Evolutionary conservation across 345 rosid genomes (phyloP).

Genomic region (Camelina laxa): DNA sequence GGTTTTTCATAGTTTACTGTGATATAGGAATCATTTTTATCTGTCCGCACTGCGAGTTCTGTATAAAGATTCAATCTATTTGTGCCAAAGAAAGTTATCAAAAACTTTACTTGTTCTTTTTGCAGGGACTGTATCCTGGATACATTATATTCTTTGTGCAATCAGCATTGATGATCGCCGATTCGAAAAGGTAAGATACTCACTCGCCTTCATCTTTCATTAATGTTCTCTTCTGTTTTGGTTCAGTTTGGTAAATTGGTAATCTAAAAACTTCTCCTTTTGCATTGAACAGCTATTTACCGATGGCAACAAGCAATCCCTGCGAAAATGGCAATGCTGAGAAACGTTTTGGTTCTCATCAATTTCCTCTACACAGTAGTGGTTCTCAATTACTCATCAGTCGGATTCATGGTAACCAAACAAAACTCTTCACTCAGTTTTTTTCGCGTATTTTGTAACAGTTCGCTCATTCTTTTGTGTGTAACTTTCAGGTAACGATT

Average conservation of each 20-base stretch:
- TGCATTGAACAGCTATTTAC: constrained; percentile 67
- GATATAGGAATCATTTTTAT: background rate
- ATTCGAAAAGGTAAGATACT: constrained; percentile 73
- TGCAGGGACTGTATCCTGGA: constrained; percentile 95
- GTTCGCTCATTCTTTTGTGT: background rate
- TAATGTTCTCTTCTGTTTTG: background rate
- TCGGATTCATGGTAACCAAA: constrained; percentile 87
- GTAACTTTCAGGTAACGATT: constrained; percentile 65
- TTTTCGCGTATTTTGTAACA: background rate
- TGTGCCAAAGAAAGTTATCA: background rate
- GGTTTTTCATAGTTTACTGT: background rate
- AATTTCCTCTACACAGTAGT: constrained; percentile 73
- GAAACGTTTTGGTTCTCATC: constrained; percentile 55
- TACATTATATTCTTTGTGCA: constrained; percentile 92
- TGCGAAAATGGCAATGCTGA: constrained; percentile 54
- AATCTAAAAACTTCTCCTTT: background rate
- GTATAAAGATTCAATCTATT: background rate
- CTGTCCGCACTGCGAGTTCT: background rate
- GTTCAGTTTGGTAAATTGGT: background rate
- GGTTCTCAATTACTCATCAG: constrained; percentile 77
- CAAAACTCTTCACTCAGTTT: constrained; percentile 17
- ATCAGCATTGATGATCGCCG: constrained; percentile 94
- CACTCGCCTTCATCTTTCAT: background rate
- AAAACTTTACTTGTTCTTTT: background rate
- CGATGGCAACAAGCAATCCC: constrained; percentile 88